Base-by-base conservation (phyloP, 768 basidiomycete genomes). In the Exidia glandulosa region DNA sequence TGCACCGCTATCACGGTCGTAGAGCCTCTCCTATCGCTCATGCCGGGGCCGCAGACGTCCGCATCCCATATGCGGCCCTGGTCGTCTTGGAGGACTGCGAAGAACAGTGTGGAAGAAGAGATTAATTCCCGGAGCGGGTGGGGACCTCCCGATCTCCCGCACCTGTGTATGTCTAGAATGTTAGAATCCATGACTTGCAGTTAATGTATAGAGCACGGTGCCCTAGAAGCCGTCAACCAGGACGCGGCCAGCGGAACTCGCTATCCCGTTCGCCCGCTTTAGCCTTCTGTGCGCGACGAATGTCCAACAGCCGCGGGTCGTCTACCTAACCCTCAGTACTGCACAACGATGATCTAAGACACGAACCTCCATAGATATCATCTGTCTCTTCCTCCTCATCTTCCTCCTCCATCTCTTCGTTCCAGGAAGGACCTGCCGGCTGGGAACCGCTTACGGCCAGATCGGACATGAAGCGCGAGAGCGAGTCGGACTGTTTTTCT, bases 391-490 rank as follows among this genome's bases (percentile, higher is more conserved):
- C 74, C 3, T 74, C 76, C 9, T 79, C 81, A 9, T 78, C 78
- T 9, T 10, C 19, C 10, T 10, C 19, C 33, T 83, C 82, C 23
- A 77, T 79, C 12, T 79, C 76, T 2, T 76, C 76, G 63, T 85
- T 81, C 86, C 87, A 90, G 59, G 75, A 63, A 16, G 80, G 80
- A 27, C 74, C 73, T 0, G 88, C 88, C 68, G 89, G 83, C 63
- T 73, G 76, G 55, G 75, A 79, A 27, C 81, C 82, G 74, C 92
- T 90, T 34, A 94, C 78, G 4, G 78, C 76, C 34, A 94, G 80
- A 70, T 94, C 93, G 59, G 81, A 77, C 85, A 94, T 85, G 61
- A 93, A 71, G 50, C 87, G 77, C 64, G 78, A 80, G 75, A 94
- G 77, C 0, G 87, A 90, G 59, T 92, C 91, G 30, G 83, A 77